phyloP scores from a whole-genome alignment of 768 basidiomycete genomes.

The Obba rivulosa region DNA sequence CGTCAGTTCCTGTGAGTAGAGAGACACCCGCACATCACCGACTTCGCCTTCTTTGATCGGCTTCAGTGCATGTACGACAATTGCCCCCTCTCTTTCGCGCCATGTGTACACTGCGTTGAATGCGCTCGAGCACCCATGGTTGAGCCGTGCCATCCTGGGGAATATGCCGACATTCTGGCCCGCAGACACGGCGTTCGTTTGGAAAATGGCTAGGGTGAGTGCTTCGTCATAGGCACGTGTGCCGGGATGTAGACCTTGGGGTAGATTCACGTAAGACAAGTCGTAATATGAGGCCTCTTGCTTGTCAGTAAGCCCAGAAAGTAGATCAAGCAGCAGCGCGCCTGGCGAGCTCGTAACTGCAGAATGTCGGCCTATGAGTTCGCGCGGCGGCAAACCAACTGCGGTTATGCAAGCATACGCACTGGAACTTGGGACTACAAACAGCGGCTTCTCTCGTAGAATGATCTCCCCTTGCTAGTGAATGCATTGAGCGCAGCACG shows the following conservation, averaged over 20 bases:
- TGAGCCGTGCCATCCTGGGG: slow-evolving; percentile 60
- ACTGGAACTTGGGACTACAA: slow-evolving; percentile 48
- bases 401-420: slow-evolving; percentile 13
- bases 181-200: slow-evolving; percentile 60
- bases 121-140: slow-evolving; percentile 63
- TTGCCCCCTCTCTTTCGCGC: slow-evolving; percentile 40
- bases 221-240: slow-evolving; percentile 29
- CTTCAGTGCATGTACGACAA: slow-evolving; percentile 58
- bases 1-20: neutral
- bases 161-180: slow-evolving; percentile 55
- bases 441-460: slow-evolving; percentile 49
- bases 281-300: slow-evolving; percentile 43
- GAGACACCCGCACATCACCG: neutral
- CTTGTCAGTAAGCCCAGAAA: slow-evolving; percentile 28
- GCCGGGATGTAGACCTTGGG: slow-evolving; percentile 31
- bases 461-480: slow-evolving; percentile 56
- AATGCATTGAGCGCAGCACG: neutral
- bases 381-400: neutral
- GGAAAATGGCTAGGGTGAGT: slow-evolving; percentile 58
- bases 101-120: slow-evolving; percentile 66
- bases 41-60: slow-evolving; percentile 41
- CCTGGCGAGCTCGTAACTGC: slow-evolving; percentile 42
- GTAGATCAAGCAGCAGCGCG: slow-evolving; percentile 31
- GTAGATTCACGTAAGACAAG: slow-evolving; percentile 53
- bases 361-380: neutral